phyloP scores from a whole-genome alignment of 202 grass and related monocot species.

The Panicum hallii region DNA sequence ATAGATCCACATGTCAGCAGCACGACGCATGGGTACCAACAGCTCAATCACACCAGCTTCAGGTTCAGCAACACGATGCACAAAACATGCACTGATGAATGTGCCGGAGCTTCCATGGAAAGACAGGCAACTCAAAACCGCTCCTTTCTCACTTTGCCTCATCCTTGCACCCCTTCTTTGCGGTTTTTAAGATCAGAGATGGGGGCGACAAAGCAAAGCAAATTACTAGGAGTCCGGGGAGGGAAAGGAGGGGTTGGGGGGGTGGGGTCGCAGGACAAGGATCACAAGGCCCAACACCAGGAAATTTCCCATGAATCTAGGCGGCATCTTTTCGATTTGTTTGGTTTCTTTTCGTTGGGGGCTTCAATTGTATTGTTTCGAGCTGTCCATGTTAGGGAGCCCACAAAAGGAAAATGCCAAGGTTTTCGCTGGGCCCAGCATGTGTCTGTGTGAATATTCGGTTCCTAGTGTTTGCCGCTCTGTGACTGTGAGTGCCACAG shows the following conservation, averaged over 20 bases:
- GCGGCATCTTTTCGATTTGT: slow-evolving; percentile 50
- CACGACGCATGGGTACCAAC: slow-evolving; percentile 9
- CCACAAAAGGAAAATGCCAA: slow-evolving; percentile 60
- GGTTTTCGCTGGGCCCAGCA: slow-evolving; percentile 43
- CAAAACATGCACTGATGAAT: slow-evolving; percentile 5
- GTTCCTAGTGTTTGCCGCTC: slow-evolving; percentile 40
- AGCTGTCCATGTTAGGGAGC: slow-evolving; percentile 61
- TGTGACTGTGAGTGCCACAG: slow-evolving; percentile 4
- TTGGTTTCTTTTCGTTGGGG: slow-evolving; percentile 46
- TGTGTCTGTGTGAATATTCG: slow-evolving; percentile 41
- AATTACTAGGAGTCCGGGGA: slow-evolving; percentile 37
- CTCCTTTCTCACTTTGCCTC: neutral
- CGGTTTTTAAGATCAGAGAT: slow-evolving; percentile 45
- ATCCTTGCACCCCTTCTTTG: slow-evolving; percentile 34
- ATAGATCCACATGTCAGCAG: slow-evolving; percentile 54
- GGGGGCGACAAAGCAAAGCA: slow-evolving; percentile 26
- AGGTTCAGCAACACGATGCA: slow-evolving; percentile 38
- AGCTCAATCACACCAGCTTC: slow-evolving; percentile 32
- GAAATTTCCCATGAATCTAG: slow-evolving; percentile 64
- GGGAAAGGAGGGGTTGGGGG: slow-evolving; percentile 29
- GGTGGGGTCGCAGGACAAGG: slow-evolving; percentile 43
- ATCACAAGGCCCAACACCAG: slow-evolving; percentile 51
- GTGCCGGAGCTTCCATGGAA: slow-evolving; percentile 42
- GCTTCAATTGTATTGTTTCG: slow-evolving; percentile 46
- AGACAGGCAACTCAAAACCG: slow-evolving; percentile 24